Evolutionary conservation across 208 protist genomes (phyloP).

Genomic region (Trypanosoma avium): DNA sequence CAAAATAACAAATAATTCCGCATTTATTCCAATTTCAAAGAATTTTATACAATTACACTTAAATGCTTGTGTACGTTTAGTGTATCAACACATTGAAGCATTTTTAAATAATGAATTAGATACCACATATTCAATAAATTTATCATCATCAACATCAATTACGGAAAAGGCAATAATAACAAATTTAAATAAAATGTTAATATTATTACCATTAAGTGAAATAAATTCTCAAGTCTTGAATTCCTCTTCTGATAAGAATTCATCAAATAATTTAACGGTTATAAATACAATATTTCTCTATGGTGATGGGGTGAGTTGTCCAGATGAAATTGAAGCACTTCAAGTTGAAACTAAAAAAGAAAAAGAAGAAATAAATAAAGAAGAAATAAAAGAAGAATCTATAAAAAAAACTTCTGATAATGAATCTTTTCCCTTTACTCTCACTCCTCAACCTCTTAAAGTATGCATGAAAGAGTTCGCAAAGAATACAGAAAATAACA

Average conservation of each 20-base stretch:
- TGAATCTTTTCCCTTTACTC: neutral
- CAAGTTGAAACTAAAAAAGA: neutral
- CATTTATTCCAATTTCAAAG: constrained; percentile 14
- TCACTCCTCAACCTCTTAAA: neutral
- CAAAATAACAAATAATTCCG: constrained; percentile 6
- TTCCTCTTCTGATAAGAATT: no score
- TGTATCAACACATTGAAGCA: no score
- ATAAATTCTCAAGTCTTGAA: neutral
- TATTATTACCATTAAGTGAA: neutral
- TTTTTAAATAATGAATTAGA: no score
- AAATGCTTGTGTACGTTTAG: neutral
- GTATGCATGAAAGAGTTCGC: neutral
- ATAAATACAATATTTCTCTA: neutral
- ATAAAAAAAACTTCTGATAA: no score
- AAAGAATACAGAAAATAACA: no score
- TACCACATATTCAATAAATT: no score
- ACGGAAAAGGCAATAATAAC: neutral
- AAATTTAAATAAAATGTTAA: neutral
- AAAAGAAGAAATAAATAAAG: neutral
- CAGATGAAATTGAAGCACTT: neutral
- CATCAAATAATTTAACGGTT: no score
- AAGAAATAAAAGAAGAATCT: no score
- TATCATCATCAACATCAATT: neutral
- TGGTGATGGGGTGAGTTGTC: neutral
- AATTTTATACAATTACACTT: constrained; percentile 15